Evolutionary conservation across 805 yeast genomes (phyloP).

Genomic region (Zygotorulaspora sp.): DNA sequence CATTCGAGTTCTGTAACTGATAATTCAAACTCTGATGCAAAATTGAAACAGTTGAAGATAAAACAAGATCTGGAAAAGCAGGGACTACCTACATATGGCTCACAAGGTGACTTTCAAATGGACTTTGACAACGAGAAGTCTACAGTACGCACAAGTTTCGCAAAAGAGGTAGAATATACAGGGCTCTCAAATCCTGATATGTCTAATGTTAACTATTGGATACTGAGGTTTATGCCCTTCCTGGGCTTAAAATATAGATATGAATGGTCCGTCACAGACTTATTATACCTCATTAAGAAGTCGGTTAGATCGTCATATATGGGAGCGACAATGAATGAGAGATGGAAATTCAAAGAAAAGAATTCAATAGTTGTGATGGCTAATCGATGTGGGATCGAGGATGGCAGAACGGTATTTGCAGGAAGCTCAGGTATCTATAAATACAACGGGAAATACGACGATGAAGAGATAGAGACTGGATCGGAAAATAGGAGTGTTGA

Average conservation of each 20-base stretch:
- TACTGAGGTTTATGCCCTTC: conserved; percentile 62
- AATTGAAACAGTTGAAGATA: conserved; percentile 11
- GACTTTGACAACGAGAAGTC: conserved; percentile 19
- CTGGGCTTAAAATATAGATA: conserved; percentile 36
- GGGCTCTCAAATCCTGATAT: conserved; percentile 41
- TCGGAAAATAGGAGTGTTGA: conserved; percentile 47
- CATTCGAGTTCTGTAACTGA: conserved; percentile 42
- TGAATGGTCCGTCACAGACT: conserved; percentile 16
- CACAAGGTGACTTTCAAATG: conserved; percentile 25
- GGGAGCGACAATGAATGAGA: conserved; percentile 20
- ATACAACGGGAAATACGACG: conserved; percentile 42
- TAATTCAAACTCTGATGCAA: conserved; percentile 15
- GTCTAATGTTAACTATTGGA: conserved; percentile 67
- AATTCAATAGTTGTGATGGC: conserved; percentile 47
- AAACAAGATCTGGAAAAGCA: conserved; percentile 11
- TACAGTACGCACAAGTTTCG: conserved; percentile 9
- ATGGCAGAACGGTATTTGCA: conserved; percentile 47
- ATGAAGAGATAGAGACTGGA: conserved; percentile 35
- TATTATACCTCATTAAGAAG: conserved; percentile 7
- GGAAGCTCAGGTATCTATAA: conserved; percentile 61
- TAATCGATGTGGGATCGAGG: conserved; percentile 79
- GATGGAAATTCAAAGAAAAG: conserved; percentile 28
- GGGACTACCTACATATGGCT: conserved; percentile 24
- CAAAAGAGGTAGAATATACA: conserved; percentile 16
- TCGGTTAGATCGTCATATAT: conserved; percentile 17